Evolutionary conservation across 2,329 filamentous ascomycete genomes (phyloP).

Genomic region (Ceratocystis colombiana): DNA sequence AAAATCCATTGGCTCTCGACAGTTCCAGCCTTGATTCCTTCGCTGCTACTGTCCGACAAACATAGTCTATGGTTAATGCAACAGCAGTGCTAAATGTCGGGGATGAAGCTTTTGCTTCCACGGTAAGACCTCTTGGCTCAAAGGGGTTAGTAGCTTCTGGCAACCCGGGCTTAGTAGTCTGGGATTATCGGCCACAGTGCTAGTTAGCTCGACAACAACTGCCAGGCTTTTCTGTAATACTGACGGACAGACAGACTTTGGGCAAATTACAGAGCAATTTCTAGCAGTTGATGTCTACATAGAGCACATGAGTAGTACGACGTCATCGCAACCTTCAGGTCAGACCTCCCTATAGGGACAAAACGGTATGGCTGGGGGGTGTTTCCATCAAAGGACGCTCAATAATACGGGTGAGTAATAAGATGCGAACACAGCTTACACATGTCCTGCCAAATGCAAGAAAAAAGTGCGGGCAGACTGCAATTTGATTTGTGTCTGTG

Average conservation of each 20-base stretch:
- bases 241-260: too few relatives aligned
- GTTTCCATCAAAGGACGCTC: too few relatives aligned
- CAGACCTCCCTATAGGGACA: too few relatives aligned
- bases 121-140: not conserved
- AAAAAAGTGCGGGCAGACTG: not conserved
- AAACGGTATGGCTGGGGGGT: too few relatives aligned
- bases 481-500: not conserved
- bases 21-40: not conserved
- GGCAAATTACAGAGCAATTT: too few relatives aligned
- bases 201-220: not conserved
- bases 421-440: not conserved
- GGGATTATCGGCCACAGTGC: not conserved
- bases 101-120: constrained; percentile 1
- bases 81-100: not conserved
- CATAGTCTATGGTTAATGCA: not conserved
- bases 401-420: too few relatives aligned
- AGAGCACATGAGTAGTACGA: too few relatives aligned
- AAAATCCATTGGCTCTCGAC: not conserved
- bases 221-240: not conserved
- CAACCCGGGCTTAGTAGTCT: not conserved
- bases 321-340: too few relatives aligned
- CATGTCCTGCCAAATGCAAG: not conserved
- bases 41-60: constrained; percentile 4
- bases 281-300: too few relatives aligned
- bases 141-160: not conserved